A percentile compares a stretch with the other conserved stretches of the same genome.
These are phyloP conservation scores for Hymenoscyphus salicellus DNA, from an alignment of 2,329 filamentous ascomycete species.

Conservation along the genomic window DNA sequence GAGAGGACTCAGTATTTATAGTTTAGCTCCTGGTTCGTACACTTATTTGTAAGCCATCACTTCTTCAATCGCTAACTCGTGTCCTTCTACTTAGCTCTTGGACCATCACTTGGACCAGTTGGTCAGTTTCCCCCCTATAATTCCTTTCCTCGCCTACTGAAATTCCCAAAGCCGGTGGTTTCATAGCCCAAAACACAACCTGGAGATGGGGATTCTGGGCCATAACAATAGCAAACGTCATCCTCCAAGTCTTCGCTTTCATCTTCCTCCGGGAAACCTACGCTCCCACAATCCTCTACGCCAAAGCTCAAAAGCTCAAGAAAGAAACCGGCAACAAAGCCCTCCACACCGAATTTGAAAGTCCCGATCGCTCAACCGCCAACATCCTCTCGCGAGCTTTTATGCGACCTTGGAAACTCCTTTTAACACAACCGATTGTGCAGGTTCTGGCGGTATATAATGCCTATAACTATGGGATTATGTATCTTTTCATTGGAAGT, in stretches of 20 bases:
- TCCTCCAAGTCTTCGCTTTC: neutral
- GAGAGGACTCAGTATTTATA: neutral
- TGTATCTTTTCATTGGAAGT: neutral
- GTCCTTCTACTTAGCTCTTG: neutral
- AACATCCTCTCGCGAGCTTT: neutral
- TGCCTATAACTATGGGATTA: neutral
- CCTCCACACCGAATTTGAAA: slow-evolving; percentile 4
- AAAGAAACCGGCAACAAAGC: neutral
- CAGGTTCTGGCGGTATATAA: neutral
- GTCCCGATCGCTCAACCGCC: neutral
- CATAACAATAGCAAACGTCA: neutral
- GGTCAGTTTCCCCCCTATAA: neutral
- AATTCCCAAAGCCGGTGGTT: neutral
- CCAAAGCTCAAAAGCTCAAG: neutral
- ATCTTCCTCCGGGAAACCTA: neutral
- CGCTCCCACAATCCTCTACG: neutral
- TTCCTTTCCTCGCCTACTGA: neutral
- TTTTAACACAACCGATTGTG: neutral
- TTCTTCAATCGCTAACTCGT: no score
- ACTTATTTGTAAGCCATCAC: no score
- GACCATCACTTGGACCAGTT: neutral
- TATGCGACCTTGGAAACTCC: neutral
- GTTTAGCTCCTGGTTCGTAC: neutral
- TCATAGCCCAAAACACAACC: slow-evolving; percentile 2
- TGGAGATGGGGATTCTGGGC: slow-evolving; percentile 4